phyloP scores from a whole-genome alignment of 345 rosid species.

The Litchi chinensis region DNA sequence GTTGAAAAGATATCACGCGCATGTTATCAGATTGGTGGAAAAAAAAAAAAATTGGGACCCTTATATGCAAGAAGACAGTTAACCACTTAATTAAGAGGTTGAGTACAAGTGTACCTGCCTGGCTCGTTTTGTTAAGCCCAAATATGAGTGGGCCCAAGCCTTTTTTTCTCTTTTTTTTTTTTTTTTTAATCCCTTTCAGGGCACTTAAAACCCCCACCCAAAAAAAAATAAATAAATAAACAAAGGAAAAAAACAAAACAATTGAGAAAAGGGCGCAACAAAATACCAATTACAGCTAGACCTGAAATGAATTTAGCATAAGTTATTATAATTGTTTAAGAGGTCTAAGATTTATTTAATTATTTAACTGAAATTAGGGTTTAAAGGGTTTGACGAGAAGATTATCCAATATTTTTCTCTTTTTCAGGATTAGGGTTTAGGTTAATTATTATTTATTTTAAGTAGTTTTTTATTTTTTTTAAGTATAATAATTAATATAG shows the following conservation, averaged over 20 bases:
- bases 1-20: neutral
- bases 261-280: neutral
- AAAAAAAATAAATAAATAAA: neutral
- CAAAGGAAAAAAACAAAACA: neutral
- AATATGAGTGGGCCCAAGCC: slow-evolving; percentile 21
- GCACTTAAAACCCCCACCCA: too few relatives aligned
- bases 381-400: too few relatives aligned
- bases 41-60: slow-evolving; percentile 21
- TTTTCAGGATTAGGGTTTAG: too few relatives aligned
- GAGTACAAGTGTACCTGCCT: neutral
- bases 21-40: slow-evolving; percentile 1
- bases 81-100: slow-evolving; percentile 15
- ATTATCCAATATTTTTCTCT: too few relatives aligned
- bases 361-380: too few relatives aligned
- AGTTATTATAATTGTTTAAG: neutral
- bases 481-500: too few relatives aligned
- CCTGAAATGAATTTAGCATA: neutral
- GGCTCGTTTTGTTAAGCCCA: slow-evolving; percentile 19
- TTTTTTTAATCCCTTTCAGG: too few relatives aligned
- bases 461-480: too few relatives aligned
- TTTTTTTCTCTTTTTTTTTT: too few relatives aligned
- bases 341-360: too few relatives aligned
- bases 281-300: neutral
- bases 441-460: too few relatives aligned
- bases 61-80: slow-evolving; percentile 16